These are phyloP conservation scores for Heliocybe sulcata DNA, from an alignment of 1,284 basidiomycete species.

Conservation along the genomic window DNA sequence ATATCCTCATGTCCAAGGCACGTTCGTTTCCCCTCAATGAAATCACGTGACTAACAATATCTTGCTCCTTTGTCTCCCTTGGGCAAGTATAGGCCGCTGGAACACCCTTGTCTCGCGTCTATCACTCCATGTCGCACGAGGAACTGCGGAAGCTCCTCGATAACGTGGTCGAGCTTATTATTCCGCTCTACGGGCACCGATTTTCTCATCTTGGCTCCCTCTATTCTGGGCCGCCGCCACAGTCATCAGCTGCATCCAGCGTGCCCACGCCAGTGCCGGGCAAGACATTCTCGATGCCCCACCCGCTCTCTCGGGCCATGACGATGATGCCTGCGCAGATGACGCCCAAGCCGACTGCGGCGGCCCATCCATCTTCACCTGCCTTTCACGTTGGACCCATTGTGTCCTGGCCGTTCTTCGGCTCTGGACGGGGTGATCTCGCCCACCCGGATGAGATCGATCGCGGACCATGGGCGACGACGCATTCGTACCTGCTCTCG, in stretches of 20 bases:
- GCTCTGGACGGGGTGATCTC: constrained; percentile 68
- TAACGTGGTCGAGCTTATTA: constrained; percentile 56
- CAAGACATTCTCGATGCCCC: constrained; percentile 12
- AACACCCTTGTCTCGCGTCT: constrained; percentile 58
- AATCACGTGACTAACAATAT: constrained; percentile 14
- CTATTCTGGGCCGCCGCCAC: constrained; percentile 45
- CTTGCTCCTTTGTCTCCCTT: constrained; percentile 3
- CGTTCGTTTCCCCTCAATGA: constrained; percentile 11
- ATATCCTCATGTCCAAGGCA: constrained; percentile 80
- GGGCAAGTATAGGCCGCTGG: constrained; percentile 48
- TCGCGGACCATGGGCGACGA: constrained; percentile 66
- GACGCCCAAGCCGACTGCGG: constrained; percentile 11
- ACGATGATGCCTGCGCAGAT: constrained; percentile 7
- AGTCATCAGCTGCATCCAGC: constrained; percentile 7
- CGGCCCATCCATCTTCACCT: constrained; percentile 8
- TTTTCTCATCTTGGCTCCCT: constrained; percentile 69
- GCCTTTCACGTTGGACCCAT: constrained; percentile 68
- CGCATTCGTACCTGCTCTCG: constrained; percentile 49
- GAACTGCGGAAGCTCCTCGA: constrained; percentile 54
- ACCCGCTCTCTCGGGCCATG: constrained; percentile 22
- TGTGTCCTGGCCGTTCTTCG: constrained; percentile 83
- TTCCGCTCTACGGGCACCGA: constrained; percentile 69
- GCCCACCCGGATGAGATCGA: constrained; percentile 59
- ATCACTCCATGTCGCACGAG: constrained; percentile 57
- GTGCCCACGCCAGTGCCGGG: constrained; percentile 13